phyloP scores from a whole-genome alignment of 345 rosid genomes.

The Litchi chinensis region DNA sequence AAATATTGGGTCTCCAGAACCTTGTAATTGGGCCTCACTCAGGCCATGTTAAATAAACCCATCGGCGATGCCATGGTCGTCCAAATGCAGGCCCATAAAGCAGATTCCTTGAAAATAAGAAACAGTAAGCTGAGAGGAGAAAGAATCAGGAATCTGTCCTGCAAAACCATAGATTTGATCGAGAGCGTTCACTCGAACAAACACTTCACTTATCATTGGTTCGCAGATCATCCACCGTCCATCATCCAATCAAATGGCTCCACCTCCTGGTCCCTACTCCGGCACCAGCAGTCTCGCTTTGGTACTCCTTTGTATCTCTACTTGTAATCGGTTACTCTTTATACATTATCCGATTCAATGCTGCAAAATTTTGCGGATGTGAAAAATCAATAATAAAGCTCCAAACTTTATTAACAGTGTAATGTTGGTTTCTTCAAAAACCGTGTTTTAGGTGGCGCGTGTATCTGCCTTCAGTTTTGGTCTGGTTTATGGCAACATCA shows the following conservation, averaged over 20 bases:
- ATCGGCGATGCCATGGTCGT: neutral
- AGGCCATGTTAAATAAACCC: neutral
- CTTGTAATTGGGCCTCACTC: neutral
- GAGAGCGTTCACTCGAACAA: neutral
- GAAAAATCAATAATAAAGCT: neutral
- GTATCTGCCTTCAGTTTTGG: conserved; percentile 70
- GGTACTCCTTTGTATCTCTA: conserved; percentile 30
- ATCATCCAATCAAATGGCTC: conserved; percentile 37
- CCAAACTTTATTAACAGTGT: neutral
- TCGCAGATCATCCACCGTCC: neutral
- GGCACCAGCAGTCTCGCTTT: conserved; percentile 80
- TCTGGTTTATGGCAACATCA: conserved; percentile 60
- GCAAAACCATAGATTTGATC: neutral
- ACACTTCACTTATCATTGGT: neutral
- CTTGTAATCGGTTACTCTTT: neutral
- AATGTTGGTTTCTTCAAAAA: conserved; percentile 5
- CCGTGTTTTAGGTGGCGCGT: conserved; percentile 56
- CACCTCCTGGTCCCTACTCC: conserved; percentile 81
- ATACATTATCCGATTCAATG: neutral
- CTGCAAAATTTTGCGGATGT: neutral
- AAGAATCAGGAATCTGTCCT: neutral
- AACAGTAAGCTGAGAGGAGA: neutral
- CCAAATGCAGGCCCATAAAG: neutral
- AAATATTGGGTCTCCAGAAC: neutral
- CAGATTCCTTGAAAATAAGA: neutral